These are phyloP conservation scores for Phaeolepiota aurea DNA, from an alignment of 768 basidiomycete genomes.

Conservation along the genomic window DNA sequence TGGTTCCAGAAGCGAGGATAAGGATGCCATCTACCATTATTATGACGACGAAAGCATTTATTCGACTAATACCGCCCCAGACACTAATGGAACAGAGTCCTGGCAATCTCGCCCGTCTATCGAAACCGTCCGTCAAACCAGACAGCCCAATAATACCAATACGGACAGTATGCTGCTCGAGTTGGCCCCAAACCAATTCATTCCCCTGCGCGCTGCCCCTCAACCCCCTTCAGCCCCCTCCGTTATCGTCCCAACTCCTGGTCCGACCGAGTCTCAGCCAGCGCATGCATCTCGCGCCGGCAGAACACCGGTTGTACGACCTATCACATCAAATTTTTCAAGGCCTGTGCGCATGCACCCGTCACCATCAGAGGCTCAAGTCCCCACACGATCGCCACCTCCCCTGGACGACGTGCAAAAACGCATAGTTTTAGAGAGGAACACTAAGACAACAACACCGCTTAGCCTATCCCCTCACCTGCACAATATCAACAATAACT, in stretches of 20 bases:
- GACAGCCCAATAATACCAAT: constrained; percentile 5
- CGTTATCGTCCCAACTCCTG: constrained; percentile 46
- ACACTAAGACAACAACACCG: constrained; percentile 15
- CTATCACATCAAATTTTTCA: constrained; percentile 54
- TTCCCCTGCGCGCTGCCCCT: constrained; percentile 4
- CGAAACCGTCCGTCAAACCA: constrained; percentile 1
- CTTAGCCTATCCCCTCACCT: not conserved
- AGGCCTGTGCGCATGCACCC: constrained; percentile 32
- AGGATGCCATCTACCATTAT: constrained; percentile 16
- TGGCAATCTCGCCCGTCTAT: constrained; percentile 22
- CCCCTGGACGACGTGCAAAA: constrained; percentile 34
- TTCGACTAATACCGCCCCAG: constrained; percentile 17
- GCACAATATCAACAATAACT: no score
- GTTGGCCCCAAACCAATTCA: constrained; percentile 6
- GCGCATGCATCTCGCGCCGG: constrained; percentile 12
- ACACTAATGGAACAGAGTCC: constrained; percentile 27
- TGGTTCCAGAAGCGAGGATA: not conserved
- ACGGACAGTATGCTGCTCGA: not conserved
- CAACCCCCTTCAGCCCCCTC: constrained; percentile 31
- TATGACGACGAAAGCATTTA: constrained; percentile 36
- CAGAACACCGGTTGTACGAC: constrained; percentile 34
- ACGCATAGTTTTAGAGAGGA: constrained; percentile 49
- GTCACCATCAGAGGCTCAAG: not conserved
- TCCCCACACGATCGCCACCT: constrained; percentile 21
- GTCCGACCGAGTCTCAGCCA: constrained; percentile 12